Evolutionary conservation across 805 yeast species (phyloP).

Genomic region (Yarrowia sp.): DNA sequence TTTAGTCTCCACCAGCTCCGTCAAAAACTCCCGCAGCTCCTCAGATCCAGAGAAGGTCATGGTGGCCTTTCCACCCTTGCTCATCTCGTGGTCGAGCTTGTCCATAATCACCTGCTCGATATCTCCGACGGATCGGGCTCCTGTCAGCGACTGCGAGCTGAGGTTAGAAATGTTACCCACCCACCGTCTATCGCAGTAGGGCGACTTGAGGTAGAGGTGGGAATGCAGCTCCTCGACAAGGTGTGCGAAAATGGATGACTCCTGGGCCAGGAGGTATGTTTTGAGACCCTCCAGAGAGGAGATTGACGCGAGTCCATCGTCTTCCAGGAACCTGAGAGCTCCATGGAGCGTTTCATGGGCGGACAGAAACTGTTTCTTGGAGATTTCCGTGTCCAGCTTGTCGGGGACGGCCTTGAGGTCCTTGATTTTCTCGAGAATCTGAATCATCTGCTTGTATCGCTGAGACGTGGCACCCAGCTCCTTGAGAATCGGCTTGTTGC

Average conservation of each 20-base stretch:
- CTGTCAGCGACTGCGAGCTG: slow-evolving; percentile 30
- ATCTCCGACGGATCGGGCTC: slow-evolving; percentile 24
- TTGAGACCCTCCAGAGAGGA: slow-evolving; percentile 39
- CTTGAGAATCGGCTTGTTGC: slow-evolving; percentile 54
- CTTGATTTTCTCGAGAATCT: slow-evolving; percentile 65
- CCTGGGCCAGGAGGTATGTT: slow-evolving; percentile 41
- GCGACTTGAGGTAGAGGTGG: slow-evolving; percentile 60
- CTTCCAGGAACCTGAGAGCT: slow-evolving; percentile 42
- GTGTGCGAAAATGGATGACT: slow-evolving; percentile 55
- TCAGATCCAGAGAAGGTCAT: slow-evolving; percentile 33
- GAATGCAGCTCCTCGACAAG: slow-evolving; percentile 73
- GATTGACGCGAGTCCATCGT: slow-evolving; percentile 36
- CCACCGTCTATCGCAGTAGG: slow-evolving; percentile 39
- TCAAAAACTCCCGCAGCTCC: slow-evolving; percentile 32
- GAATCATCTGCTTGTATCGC: slow-evolving; percentile 65
- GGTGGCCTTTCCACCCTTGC: slow-evolving; percentile 28
- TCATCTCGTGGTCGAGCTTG: slow-evolving; percentile 32
- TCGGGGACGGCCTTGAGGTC: slow-evolving; percentile 58
- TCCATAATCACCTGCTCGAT: slow-evolving; percentile 34
- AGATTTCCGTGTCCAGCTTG: slow-evolving; percentile 61
- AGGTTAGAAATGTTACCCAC: slow-evolving; percentile 31
- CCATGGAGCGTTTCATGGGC: slow-evolving; percentile 57
- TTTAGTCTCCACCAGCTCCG: slow-evolving; percentile 14
- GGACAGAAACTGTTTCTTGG: slow-evolving; percentile 64
- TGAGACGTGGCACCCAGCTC: slow-evolving; percentile 65